Base-by-base conservation (phyloP, 768 basidiomycete species). In the Kwoniella sp. region DNA sequence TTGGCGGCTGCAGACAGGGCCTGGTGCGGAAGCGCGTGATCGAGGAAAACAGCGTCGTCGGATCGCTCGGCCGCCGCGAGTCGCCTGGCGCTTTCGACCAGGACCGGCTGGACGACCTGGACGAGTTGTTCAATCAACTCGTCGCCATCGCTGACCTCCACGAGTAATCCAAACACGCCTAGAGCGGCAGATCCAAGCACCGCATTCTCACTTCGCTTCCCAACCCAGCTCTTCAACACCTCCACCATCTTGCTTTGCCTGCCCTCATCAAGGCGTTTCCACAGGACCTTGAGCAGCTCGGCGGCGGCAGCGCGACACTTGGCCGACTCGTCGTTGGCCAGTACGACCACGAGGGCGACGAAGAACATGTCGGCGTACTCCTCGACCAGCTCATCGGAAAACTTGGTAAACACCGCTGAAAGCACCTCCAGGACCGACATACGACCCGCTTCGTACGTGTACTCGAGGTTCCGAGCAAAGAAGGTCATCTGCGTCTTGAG, bases 401-500 rank as follows among this genome's bases (percentile, higher is more conserved):
- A 93, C 75, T 96, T 98, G 55, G 78, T 67, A 45, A 98, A 76
- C 41, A 95, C 76, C 0, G 89, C 89, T 12, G 82, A 78, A n/a
- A 99, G 80, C 2, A 98, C 76, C 71, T 95, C 92, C 80, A 99
- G 83, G 46, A 95, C 88, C n/a, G 92, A 96, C 46, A 83, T 80
- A 31, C 92, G 82, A 2, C 95, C 95, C 56, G 84, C 88, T 65
- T 95, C 90, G 71, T 88, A 83, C 33, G 84, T 81, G 68, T 96
- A 99, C 2, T 88, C 84, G 31, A 96, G 76, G 69, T 98, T 98
- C 68, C 86, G 88, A 19, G 89, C 88, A 27, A 99, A 79, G 77
- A 95, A 95, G 0, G 84, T 80, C 82, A 99, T 88, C 59, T 88
- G 87, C 31, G 83, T 85, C 32, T 83, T 85, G 7, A 99, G 79